These are phyloP conservation scores for Nicotiana tabacum DNA, from an alignment of 257 asterid genomes.

Conservation along the genomic window DNA sequence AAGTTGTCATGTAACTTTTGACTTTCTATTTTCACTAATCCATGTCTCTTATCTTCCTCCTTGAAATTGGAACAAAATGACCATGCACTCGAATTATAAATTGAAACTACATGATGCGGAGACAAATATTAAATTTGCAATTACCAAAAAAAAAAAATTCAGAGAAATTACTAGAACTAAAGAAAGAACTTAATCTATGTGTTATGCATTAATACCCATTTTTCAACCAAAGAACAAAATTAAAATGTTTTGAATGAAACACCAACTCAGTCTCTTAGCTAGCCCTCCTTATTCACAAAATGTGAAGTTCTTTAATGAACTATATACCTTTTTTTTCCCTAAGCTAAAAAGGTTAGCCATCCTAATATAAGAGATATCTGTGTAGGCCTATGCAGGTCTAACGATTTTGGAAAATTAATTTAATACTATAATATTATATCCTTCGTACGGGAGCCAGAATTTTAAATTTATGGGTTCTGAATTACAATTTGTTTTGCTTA, in stretches of 20 bases:
- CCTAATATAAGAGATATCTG: not conserved
- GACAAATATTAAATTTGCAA: no score
- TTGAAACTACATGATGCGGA: not conserved
- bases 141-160: no score
- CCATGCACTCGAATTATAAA: not conserved
- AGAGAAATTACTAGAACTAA: not conserved
- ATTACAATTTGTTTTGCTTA: no score
- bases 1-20: not conserved
- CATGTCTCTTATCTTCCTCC: not conserved
- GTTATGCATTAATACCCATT: not conserved
- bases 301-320: not conserved
- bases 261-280: not conserved
- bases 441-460: not conserved
- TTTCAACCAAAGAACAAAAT: not conserved
- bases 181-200: not conserved
- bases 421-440: not conserved
- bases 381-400: not conserved
- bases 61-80: not conserved
- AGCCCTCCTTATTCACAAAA: not conserved
- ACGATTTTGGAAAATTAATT: not conserved
- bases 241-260: not conserved
- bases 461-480: no score
- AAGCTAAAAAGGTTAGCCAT: not conserved
- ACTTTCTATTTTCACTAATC: not conserved
- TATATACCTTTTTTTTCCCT: not conserved